Evolutionary conservation across 228 moss, liverwort and hornwort genomes (phyloP), one percentile per base, ranked within the genome.

Genomic region (Sphagnum fallax): DNA sequence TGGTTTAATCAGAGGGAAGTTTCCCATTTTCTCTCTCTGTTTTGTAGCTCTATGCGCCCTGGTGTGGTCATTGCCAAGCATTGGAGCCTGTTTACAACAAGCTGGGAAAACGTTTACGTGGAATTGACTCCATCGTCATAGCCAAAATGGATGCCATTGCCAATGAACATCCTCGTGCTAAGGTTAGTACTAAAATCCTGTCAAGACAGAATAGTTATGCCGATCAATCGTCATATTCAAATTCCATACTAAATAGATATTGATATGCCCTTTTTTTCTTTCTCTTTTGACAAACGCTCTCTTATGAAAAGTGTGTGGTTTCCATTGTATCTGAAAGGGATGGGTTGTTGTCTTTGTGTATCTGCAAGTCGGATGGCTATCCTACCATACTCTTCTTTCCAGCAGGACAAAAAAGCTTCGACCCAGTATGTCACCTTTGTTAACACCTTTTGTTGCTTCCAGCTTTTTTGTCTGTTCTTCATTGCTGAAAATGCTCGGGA

Each of bases 331-430:
- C 32, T 2, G 16, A 63, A 0, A 63, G 9, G 63, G 32, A 32
- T 32, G 8, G 32, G 32, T 2, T 32, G 32, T 32, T 32, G 32
- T 32, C 32, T 71, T 70, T 50, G 63, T 48, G 73, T 59, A 70
- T 5, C 52, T 66, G 63, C 67, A 88, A 95, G 93, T 74, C 89
- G 60, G 93, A 97, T 81, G 97, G 97, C 47, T 93, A 72, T 52
- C 97, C 93, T 53, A 97, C 97, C 58, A 74, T 93, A 51, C 86
- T 97, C 6, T 93, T 97, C 63, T 97, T 72, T 73, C 93, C 97
- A 63, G 97, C 93, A 15, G 91, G 97, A 70, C 91, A 88, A 73
- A 97, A 93, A 71, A 97, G 91, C 77, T 97, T 92, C 75, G 96
- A 93, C 69, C 97, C 93, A 66, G 95, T 95, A 81, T 62, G 87